phyloP scores from a whole-genome alignment of 257 asterid genomes.

The Penstemon barbatus region DNA sequence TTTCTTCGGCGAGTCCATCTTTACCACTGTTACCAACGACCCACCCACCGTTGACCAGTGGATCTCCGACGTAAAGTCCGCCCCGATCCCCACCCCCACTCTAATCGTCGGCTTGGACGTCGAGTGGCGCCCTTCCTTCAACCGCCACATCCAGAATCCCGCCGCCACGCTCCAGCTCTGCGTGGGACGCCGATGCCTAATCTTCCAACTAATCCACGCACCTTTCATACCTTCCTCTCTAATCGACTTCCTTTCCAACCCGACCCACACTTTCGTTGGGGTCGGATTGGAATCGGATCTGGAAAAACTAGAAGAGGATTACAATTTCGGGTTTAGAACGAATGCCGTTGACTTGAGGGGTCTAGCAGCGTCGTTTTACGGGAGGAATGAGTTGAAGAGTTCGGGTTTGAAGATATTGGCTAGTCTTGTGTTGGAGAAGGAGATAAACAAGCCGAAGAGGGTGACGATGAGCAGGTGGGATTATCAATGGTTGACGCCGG shows the following conservation, averaged over 20 bases:
- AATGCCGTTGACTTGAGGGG: conserved; percentile 45
- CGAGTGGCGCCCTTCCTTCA: conserved; percentile 55
- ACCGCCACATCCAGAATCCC: conserved; percentile 34
- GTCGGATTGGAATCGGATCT: conserved; percentile 44
- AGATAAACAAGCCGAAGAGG: conserved; percentile 38
- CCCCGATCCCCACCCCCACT: conserved; percentile 8
- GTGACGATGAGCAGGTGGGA: conserved; percentile 61
- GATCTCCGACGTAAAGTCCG: conserved; percentile 41
- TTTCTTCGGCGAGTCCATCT: conserved; percentile 34
- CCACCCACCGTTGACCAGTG: conserved; percentile 36
- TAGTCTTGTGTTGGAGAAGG: conserved; percentile 37
- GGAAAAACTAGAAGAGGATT: conserved; percentile 47
- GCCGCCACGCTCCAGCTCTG: conserved; percentile 58
- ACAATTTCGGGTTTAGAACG: conserved; percentile 35
- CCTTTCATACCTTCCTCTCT: conserved; percentile 37
- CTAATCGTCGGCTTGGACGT: conserved; percentile 49
- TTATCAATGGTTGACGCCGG: conserved; percentile 33
- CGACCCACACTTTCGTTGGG: conserved; percentile 43
- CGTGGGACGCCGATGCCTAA: conserved; percentile 47
- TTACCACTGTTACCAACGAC: conserved; percentile 45
- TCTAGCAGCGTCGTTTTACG: conserved; percentile 38
- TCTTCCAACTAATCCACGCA: conserved; percentile 42
- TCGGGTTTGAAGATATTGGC: conserved; percentile 44
- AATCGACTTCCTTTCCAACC: conserved; percentile 41
- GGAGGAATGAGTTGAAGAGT: conserved; percentile 27